A percentile compares a stretch with the other conserved stretches of the same genome.
phyloP scores from a whole-genome alignment of 768 basidiomycete species.

The Xerocomus potaroensis region DNA sequence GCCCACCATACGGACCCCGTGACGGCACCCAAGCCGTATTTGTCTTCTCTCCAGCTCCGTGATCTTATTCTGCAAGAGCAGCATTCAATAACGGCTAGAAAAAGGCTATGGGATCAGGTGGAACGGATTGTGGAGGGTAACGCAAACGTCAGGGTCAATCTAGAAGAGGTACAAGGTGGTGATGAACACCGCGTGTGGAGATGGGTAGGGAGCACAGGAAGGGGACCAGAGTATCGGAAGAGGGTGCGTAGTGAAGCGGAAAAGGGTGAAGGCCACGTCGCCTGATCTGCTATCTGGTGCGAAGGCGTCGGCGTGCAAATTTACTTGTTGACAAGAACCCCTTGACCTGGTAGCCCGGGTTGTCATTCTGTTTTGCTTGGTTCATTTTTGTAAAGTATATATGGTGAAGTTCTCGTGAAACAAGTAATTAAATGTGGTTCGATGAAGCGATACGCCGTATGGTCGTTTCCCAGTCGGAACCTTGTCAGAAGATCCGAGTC shows the following conservation, averaged over 20 bases:
- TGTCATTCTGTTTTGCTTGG: conserved; percentile 11
- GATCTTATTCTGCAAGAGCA: conserved; percentile 82
- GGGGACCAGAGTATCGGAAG: conserved; percentile 32
- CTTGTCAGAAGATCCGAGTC: conserved; percentile 32
- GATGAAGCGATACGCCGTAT: conserved; percentile 23
- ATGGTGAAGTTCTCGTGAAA: conserved; percentile 23
- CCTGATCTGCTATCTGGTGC: conserved; percentile 17
- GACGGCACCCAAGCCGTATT: conserved; percentile 64
- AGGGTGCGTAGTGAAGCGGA: conserved; percentile 26
- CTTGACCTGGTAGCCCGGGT: conserved; percentile 19
- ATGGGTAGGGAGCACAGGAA: conserved; percentile 66
- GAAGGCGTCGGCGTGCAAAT: conserved; percentile 13
- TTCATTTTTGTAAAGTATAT: conserved; percentile 12
- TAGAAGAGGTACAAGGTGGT: conserved; percentile 80
- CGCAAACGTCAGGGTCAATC: conserved; percentile 80
- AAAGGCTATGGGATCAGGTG: conserved; percentile 76
- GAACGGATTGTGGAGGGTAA: conserved; percentile 86
- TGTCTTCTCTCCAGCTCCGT: conserved; percentile 84
- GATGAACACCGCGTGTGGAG: conserved; percentile 90
- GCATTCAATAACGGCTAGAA: conserved; percentile 63
- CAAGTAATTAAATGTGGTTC: conserved; percentile 25
- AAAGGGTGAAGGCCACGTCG: conserved; percentile 25
- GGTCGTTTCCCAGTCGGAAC: conserved; percentile 23
- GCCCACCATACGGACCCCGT: conserved; percentile 81
- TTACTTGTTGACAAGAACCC: conserved; percentile 16